Conservation (phyloP, 768 basidiomycete species). For the Thelephora aurantiotincta region DNA sequence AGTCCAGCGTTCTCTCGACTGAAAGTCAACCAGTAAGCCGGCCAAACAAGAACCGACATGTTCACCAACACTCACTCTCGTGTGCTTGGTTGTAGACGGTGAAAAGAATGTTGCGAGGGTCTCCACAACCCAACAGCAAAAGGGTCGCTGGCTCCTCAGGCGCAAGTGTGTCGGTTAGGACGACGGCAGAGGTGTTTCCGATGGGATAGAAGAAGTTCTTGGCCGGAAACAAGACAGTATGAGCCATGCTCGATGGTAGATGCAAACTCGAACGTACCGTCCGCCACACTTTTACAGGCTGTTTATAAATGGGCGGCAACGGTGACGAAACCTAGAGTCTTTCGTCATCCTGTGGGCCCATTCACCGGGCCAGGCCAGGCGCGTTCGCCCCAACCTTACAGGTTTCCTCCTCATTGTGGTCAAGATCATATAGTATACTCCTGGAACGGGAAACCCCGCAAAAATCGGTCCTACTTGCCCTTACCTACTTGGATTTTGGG, state of each 20-base stretch:
- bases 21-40: not conserved
- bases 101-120: constrained; percentile 38
- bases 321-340: too few relatives aligned
- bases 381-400: too few relatives aligned
- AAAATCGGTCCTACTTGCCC: too few relatives aligned
- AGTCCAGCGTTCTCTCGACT: constrained; percentile 22
- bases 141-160: constrained; percentile 33
- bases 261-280: too few relatives aligned
- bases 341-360: too few relatives aligned
- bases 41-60: not conserved
- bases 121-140: constrained; percentile 43
- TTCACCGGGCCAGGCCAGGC: too few relatives aligned
- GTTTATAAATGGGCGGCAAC: too few relatives aligned
- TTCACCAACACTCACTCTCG: constrained; percentile 10
- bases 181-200: constrained; percentile 43
- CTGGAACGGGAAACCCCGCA: too few relatives aligned
- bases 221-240: constrained; percentile 28
- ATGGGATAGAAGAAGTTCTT: constrained; percentile 40
- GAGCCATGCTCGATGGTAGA: constrained; percentile 21
- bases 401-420: too few relatives aligned
- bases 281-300: too few relatives aligned
- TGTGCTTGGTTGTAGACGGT: constrained; percentile 23
- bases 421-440: too few relatives aligned
- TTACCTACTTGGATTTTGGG: too few relatives aligned
- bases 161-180: constrained; percentile 31